Percentiles rank a stretch among this genome's conserved stretches.
Conservation (phyloP, 192 early-diverging fungal species). For the Lobosporangium transversale region DNA sequence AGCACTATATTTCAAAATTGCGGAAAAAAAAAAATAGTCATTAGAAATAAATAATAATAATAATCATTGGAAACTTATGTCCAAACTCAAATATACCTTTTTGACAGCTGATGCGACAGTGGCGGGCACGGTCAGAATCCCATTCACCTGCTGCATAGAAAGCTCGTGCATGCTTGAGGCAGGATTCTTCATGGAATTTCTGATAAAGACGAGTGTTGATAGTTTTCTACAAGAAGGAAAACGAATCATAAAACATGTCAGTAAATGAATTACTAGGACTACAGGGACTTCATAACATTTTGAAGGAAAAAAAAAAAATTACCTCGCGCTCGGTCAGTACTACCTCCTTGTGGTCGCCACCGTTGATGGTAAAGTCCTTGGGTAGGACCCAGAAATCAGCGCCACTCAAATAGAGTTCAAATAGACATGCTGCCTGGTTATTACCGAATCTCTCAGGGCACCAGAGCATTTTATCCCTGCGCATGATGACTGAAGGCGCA, state of each 20-base stretch:
- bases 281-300: too few relatives aligned
- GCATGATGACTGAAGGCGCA: constrained; percentile 62
- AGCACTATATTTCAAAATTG: constrained; percentile 10
- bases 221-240: constrained; percentile 54
- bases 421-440: constrained; percentile 64
- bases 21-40: neutral
- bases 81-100: too few relatives aligned
- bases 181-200: constrained; percentile 67
- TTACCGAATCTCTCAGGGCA: constrained; percentile 68
- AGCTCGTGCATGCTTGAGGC: constrained; percentile 65
- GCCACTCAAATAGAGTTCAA: constrained; percentile 61
- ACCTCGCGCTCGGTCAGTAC: constrained; percentile 58
- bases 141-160: constrained; percentile 63
- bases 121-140: constrained; percentile 58
- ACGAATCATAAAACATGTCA: too few relatives aligned
- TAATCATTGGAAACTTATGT: too few relatives aligned
- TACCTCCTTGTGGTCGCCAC: constrained; percentile 19
- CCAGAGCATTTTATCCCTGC: constrained; percentile 61
- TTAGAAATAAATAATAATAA: neutral
- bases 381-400: constrained; percentile 67
- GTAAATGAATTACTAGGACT: too few relatives aligned
- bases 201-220: constrained; percentile 65
- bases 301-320: too few relatives aligned
- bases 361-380: constrained; percentile 54
- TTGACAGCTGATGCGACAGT: constrained; percentile 56